Conservation (phyloP, 768 basidiomycete species). For the Macrolepiota dolichaula region DNA sequence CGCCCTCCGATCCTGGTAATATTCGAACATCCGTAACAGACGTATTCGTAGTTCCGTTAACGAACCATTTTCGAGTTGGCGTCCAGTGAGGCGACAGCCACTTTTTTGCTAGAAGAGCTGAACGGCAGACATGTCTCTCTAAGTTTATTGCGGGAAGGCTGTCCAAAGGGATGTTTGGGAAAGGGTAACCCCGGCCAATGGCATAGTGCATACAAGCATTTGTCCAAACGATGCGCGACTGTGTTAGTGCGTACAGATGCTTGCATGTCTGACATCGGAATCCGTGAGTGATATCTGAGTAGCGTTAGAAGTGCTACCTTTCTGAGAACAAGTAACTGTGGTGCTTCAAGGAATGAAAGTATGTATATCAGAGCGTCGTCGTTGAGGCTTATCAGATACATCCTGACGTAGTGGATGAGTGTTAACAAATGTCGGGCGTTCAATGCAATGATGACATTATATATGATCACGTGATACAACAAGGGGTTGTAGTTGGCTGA, state of each 20-base stretch:
- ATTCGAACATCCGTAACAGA: conserved; percentile 53
- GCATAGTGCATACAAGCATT: conserved; percentile 44
- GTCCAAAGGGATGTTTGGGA: conserved; percentile 34
- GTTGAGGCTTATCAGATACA: conserved; percentile 12
- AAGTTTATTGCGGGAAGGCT: conserved; percentile 39
- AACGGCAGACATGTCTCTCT: conserved; percentile 38
- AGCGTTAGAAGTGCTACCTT: conserved; percentile 28
- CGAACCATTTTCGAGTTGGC: conserved; percentile 17
- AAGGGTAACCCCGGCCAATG: conserved; percentile 45
- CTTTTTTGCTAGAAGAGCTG: conserved; percentile 43
- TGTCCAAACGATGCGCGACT: conserved; percentile 54
- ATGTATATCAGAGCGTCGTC: conserved; percentile 31
- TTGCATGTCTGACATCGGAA: conserved; percentile 46
- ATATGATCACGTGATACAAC: not conserved
- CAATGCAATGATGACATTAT: not conserved
- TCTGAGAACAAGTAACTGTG: conserved; percentile 38
- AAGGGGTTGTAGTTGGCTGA: no score
- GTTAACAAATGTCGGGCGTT: not conserved
- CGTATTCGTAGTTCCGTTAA: conserved; percentile 34
- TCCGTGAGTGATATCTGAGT: not conserved
- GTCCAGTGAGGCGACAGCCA: conserved; percentile 33
- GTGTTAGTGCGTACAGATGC: conserved; percentile 40
- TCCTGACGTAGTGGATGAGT: not conserved
- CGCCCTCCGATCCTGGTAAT: conserved; percentile 39
- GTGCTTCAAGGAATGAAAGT: conserved; percentile 29